Evolutionary conservation across 2,329 filamentous ascomycete genomes (phyloP), one percentile per base, ranked within the genome.

Genomic region (Aspergillus hiratsukae): DNA sequence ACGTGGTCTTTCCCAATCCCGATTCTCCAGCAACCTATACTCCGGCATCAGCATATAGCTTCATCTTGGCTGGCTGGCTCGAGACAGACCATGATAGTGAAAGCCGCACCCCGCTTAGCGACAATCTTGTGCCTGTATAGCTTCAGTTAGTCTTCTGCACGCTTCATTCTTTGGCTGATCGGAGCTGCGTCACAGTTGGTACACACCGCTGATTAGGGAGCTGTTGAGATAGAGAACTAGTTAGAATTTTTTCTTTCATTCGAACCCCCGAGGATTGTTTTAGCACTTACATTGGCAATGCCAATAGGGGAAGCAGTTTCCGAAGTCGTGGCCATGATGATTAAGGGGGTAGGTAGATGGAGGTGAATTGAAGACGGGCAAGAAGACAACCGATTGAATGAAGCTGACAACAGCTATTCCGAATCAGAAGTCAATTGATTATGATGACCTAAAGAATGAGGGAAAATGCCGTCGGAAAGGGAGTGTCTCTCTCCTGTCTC

Each of bases 1-100:
- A 99, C 71, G 94, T 99, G 27, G 95, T 99, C 86, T 99, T 99
- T 82, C 94, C 94, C 68, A 97, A 81, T 73, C 93, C 93, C 66
- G 94, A 97, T 82, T 99, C 93, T 81, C 93, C 93, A 81, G 94
- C 94, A 79, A 97, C 91, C 91, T 96, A 70, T 53, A 45, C 17
- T 55, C 50, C 48, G 45, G 28, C 57, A 66, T 72, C 65, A 76
- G 71, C 58, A 31, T 52, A 29, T 45, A 53, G 52, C 46, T 54
- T 23, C 37, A 53, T 14, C 28, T n/a, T 35, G 21, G 28, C 23
- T n/a, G 21, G 48, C 48, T 27, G 25, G 27, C 23, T 53, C 29
- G 45, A 51, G 51, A 65, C 82, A 61, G 81, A 97, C 94, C 94
- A 99, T 99, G 73, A 99, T 97, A 65, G 94, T 99, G 80, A 99